A percentile compares a stretch with the other conserved stretches of the same genome.
Conservation (phyloP, 2,329 filamentous ascomycete genomes). For the Ophiostoma piceae region DNA sequence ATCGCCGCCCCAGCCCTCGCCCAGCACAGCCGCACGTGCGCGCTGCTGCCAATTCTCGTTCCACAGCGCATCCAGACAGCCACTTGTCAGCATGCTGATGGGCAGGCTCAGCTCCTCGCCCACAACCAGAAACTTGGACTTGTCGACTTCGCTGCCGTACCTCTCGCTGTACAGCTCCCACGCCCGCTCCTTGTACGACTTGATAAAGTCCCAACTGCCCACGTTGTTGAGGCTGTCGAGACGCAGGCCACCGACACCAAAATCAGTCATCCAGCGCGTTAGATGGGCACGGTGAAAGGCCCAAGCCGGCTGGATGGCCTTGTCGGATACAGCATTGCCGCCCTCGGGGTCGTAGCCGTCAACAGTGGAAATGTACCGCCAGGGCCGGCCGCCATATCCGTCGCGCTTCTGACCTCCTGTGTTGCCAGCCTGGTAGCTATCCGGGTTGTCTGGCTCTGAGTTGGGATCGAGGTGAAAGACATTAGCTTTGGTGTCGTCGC, state of each 20-base stretch:
- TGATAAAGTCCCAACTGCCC: conserved; percentile 30
- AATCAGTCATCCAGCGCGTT: conserved; percentile 27
- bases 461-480: conserved; percentile 29
- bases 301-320: neutral
- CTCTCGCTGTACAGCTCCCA: conserved; percentile 27
- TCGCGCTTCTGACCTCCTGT: conserved; percentile 11
- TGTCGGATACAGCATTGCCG: neutral
- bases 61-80: conserved; percentile 29
- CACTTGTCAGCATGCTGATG: conserved; percentile 25
- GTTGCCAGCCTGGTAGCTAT: conserved; percentile 29
- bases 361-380: neutral
- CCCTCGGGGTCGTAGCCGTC: neutral
- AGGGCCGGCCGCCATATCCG: neutral
- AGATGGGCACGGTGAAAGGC: conserved; percentile 4
- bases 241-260: conserved; percentile 28
- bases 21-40: conserved; percentile 27
- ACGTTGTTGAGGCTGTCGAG: conserved; percentile 31
- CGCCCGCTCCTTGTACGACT: conserved; percentile 27
- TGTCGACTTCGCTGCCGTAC: conserved; percentile 21
- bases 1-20: conserved; percentile 25
- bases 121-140: conserved; percentile 29
- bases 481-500: conserved; percentile 24
- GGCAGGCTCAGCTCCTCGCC: conserved; percentile 31
- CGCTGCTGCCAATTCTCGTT: conserved; percentile 30
- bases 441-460: conserved; percentile 28